These are phyloP conservation scores for Raffaelea albimanens DNA, from an alignment of 2,329 filamentous ascomycete genomes.

Conservation along the genomic window DNA sequence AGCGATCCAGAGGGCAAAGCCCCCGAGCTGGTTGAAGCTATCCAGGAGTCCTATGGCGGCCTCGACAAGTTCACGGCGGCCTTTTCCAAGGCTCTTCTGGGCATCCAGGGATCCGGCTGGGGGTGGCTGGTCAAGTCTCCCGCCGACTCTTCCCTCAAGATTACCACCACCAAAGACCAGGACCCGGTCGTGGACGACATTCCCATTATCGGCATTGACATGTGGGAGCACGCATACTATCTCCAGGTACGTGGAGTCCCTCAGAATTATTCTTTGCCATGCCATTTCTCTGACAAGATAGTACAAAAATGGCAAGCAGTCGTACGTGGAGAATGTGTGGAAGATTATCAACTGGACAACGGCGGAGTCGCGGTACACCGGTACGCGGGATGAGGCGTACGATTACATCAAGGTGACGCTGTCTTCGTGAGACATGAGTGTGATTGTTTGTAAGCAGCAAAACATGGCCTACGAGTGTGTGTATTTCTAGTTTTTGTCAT, in stretches of 20 bases:
- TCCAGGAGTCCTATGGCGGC: constrained; percentile 56
- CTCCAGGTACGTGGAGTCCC: constrained; percentile 47
- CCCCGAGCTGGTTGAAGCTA: constrained; percentile 41
- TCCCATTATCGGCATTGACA: constrained; percentile 69
- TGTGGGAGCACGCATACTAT: constrained; percentile 94
- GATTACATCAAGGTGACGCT: constrained; percentile 25
- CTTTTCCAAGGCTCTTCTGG: constrained; percentile 56
- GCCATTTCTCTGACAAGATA: constrained; percentile 23
- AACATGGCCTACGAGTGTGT: no score
- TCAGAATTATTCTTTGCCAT: no score
- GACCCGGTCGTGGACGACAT: constrained; percentile 59
- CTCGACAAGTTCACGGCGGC: constrained; percentile 57
- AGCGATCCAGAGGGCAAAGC: constrained; percentile 35
- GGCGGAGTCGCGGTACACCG: constrained; percentile 51
- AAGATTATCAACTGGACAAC: constrained; percentile 70
- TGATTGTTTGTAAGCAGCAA: no score
- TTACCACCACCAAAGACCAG: constrained; percentile 76
- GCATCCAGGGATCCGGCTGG: constrained; percentile 78
- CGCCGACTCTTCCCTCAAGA: constrained; percentile 48
- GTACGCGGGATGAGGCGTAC: constrained; percentile 34
- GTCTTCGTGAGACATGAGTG: constrained; percentile 1
- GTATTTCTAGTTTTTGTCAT: no score
- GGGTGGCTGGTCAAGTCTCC: constrained; percentile 64
- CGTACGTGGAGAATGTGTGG: constrained; percentile 70
- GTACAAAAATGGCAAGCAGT: constrained; percentile 67